Evolutionary conservation across 1,284 basidiomycete species (phyloP).

Genomic region (Ceratobasidium sp.): DNA sequence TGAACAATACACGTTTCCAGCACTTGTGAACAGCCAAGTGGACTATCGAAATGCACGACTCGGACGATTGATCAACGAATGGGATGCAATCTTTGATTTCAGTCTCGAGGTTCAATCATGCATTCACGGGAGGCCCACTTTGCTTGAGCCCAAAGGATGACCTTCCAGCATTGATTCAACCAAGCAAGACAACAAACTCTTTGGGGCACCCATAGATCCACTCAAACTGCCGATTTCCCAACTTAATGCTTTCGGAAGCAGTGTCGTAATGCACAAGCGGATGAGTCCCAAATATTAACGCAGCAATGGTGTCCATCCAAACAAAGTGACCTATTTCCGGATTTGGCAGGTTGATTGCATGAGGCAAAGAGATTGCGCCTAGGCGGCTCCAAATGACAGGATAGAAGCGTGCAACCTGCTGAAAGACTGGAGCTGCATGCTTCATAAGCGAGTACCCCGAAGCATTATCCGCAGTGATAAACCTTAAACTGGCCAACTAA

Average conservation of each 20-base stretch:
- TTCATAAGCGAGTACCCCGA: conserved; percentile 26
- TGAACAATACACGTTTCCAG: conserved; percentile 28
- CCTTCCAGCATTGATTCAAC: conserved; percentile 2
- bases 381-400: not conserved
- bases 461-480: conserved; percentile 13
- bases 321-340: conserved; percentile 5
- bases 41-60: conserved; percentile 2
- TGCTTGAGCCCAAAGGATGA: not conserved
- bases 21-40: conserved; percentile 35
- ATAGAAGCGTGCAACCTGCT: not conserved
- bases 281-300: conserved; percentile 10
- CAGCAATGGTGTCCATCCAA: conserved; percentile 29
- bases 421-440: conserved; percentile 4
- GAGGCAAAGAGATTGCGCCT: conserved; percentile 16
- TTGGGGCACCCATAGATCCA: conserved; percentile 36
- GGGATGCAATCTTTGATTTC: not conserved
- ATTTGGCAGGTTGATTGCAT: not conserved
- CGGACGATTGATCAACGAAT: not conserved
- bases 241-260: not conserved
- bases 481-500: conserved; percentile 15
- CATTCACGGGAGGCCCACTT: not conserved
- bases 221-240: not conserved
- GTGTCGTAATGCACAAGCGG: conserved; percentile 20
- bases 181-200: conserved; percentile 15
- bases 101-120: not conserved